Evolutionary conservation across 768 basidiomycete species (phyloP), one percentile per base, ranked within the genome.

Genomic region (Mycena pura): DNA sequence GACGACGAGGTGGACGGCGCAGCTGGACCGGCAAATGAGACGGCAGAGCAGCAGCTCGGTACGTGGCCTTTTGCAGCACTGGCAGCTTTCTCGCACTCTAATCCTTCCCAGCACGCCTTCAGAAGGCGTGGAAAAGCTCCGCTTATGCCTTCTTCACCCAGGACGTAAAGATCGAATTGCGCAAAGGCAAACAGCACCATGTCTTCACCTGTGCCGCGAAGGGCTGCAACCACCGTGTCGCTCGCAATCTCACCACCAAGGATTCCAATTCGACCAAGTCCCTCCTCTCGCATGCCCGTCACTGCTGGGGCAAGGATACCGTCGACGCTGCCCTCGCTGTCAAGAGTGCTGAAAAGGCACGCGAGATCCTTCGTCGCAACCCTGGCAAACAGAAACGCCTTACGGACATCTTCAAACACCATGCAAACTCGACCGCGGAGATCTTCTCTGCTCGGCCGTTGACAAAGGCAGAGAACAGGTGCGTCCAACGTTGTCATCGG

Each of bases 381-480:
- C 15, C 43, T 15, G 6, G 43, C 13, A n/a, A 10, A 15, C 19
- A 44, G 13, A 4, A 15, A 22, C 19, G 43, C 6, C 44, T 45
- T n/a, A 45, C 44, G 7, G 44, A 45, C 17, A 22, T 45, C 19
- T 45, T 45, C 19, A 45, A 45, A n/a, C 7, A 6, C 7, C 44
- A 45, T 45, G 44, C 11, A n/a, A n/a, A n/a, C 21, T 24, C 10
- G 44, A 24, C n/a, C 6, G 44, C 21, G 8, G 44, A 45, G 44
- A 22, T 60, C 11, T 75, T 67, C 60, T 72, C 69, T 6, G 58
- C 63, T 48, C 21, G 61, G 24, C 70, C 63, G 50, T 69, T 69
- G 29, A 73, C 72, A 1, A 63, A 62, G 31, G 47, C 49, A 0
- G 60, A 75, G 57, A 66, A 62, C 15, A 55, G 61, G 72, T 72